A percentile compares a stretch with the other conserved stretches of the same genome.
Evolutionary conservation across 2,329 filamentous ascomycete genomes (phyloP).

Genomic region (Acarospora socialis): DNA sequence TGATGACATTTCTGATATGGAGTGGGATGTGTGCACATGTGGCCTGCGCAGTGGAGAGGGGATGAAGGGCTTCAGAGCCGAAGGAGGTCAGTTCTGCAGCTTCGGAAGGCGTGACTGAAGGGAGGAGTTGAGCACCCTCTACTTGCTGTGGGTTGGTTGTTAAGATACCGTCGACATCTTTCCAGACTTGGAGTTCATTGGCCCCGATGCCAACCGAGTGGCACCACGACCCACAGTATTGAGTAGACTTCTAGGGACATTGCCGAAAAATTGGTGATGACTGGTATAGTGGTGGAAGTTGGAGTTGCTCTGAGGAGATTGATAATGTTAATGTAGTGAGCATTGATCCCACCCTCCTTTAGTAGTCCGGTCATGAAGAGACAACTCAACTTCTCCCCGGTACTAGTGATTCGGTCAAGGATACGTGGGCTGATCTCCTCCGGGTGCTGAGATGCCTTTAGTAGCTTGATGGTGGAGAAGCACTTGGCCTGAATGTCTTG

Average conservation of each 20-base stretch:
- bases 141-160: conserved; percentile 40
- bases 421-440: no score
- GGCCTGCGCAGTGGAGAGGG: conserved; percentile 41
- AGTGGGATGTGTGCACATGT: conserved; percentile 62
- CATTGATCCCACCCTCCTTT: no score
- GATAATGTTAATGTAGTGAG: no score
- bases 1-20: conserved; percentile 86
- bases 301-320: no score
- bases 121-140: conserved; percentile 34
- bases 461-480: no score
- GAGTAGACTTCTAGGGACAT: conserved; percentile 35
- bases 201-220: conserved; percentile 35
- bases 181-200: conserved; percentile 39
- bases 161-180: conserved; percentile 42
- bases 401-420: no score
- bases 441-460: no score
- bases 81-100: conserved; percentile 41
- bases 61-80: conserved; percentile 49
- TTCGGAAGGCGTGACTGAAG: conserved; percentile 36
- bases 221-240: conserved; percentile 37
- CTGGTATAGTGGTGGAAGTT: conserved; percentile 19
- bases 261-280: conserved; percentile 39
- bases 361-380: no score
- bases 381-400: no score
- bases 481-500: no score